These are phyloP conservation scores for Teratosphaeria pseudoeucalypti DNA, from an alignment of 2,329 filamentous ascomycete genomes.

Conservation along the genomic window DNA sequence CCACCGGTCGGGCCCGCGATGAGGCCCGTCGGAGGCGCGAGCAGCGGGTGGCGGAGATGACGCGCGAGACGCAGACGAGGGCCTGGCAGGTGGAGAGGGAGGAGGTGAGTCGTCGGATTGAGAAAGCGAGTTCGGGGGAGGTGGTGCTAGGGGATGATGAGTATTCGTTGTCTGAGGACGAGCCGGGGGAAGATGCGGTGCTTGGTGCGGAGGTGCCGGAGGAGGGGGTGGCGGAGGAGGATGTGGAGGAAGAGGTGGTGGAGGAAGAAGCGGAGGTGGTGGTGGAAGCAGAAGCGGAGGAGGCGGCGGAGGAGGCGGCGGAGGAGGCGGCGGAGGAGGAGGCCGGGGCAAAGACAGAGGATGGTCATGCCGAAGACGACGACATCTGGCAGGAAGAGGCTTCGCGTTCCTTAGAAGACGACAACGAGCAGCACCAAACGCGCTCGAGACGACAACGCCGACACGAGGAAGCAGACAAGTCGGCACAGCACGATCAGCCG, in stretches of 20 bases:
- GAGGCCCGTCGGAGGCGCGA: not conserved
- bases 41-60: not conserved
- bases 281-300: not conserved
- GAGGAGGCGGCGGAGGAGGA: not conserved
- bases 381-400: slow-evolving; percentile 42
- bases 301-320: not conserved
- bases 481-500: slow-evolving; percentile 11
- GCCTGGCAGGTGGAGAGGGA: slow-evolving; percentile 12
- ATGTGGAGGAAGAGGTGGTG: too few relatives aligned
- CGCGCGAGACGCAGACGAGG: not conserved
- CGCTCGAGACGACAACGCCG: not conserved
- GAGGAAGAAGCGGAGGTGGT: too few relatives aligned
- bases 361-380: slow-evolving; percentile 6
- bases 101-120: slow-evolving; percentile 12
- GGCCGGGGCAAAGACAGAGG: not conserved
- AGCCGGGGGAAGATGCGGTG: slow-evolving; percentile 14
- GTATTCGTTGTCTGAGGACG: slow-evolving; percentile 3
- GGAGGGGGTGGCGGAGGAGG: not conserved
- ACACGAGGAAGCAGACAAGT: not conserved
- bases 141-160: slow-evolving; percentile 12
- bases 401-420: slow-evolving; percentile 25
- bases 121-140: slow-evolving; percentile 8
- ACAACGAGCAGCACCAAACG: slow-evolving; percentile 1
- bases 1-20: not conserved
- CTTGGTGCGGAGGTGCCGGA: slow-evolving; percentile 6